These are phyloP conservation scores for Elaeis oleifera DNA, from an alignment of 202 grass and related monocot genomes.

Conservation along the genomic window DNA sequence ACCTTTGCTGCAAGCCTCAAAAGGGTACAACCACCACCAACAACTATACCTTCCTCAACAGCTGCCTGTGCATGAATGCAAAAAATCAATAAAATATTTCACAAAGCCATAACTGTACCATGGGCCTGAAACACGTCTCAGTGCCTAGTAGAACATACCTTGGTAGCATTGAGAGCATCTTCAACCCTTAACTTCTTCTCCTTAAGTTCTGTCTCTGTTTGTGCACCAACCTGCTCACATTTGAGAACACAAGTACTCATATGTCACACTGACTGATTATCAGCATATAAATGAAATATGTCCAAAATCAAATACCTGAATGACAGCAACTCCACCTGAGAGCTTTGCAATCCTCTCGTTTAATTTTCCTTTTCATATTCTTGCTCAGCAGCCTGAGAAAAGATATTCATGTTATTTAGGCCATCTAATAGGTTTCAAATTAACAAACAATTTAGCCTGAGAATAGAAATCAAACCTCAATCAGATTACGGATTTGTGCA, in stretches of 20 bases:
- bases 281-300: background rate
- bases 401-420: background rate
- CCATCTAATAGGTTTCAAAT: background rate
- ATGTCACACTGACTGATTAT: too few species aligned
- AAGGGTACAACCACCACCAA: constrained; percentile 93
- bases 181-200: constrained; percentile 99
- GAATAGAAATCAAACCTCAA: constrained; percentile 42
- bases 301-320: constrained; percentile 57
- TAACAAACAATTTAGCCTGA: background rate
- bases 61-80: constrained; percentile 54
- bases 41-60: constrained; percentile 97
- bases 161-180: constrained; percentile 98
- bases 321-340: constrained; percentile 96
- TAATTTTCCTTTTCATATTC: constrained; percentile 96
- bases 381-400: constrained; percentile 63
- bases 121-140: background rate
- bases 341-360: constrained; percentile 98
- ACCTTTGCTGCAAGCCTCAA: constrained; percentile 81
- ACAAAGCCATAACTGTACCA: background rate
- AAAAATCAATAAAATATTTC: background rate
- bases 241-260: background rate
- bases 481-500: constrained; percentile 80
- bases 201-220: constrained; percentile 94
- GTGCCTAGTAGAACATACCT: constrained; percentile 25
- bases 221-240: constrained; percentile 70